Conservation (phyloP, 2,329 filamentous ascomycete species). For the Calonectria pteridis region DNA sequence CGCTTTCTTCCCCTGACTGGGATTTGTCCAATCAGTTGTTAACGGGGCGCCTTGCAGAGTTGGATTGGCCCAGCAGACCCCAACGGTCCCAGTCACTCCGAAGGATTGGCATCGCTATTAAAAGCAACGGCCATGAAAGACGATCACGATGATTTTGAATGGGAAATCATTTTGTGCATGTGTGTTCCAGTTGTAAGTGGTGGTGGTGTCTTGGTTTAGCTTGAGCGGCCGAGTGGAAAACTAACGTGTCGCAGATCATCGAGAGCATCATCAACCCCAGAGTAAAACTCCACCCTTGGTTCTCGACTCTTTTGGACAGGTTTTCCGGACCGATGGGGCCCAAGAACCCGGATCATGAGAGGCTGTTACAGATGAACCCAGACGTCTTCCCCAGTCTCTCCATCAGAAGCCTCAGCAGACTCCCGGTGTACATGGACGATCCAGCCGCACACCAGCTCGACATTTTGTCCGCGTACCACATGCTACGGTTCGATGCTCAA, state of each 20-base stretch:
- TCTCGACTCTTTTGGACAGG: slow-evolving; percentile 27
- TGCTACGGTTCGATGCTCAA: slow-evolving; percentile 29
- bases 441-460: slow-evolving; percentile 32
- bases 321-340: slow-evolving; percentile 13
- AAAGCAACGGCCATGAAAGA: slow-evolving; percentile 41
- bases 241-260: slow-evolving; percentile 41
- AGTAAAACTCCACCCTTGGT: slow-evolving; percentile 42
- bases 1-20: neutral
- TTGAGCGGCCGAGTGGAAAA: no score
- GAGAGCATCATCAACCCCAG: slow-evolving; percentile 48
- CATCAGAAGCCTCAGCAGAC: slow-evolving; percentile 27
- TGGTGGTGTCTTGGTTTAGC: slow-evolving; percentile 15
- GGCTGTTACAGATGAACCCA: neutral
- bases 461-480: slow-evolving; percentile 34
- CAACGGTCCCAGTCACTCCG: slow-evolving; percentile 45
- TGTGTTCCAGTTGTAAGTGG: slow-evolving; percentile 49
- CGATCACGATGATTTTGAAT: slow-evolving; percentile 43
- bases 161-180: slow-evolving; percentile 47
- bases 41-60: slow-evolving; percentile 33
- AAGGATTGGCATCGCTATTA: slow-evolving; percentile 49
- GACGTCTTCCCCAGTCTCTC: slow-evolving; percentile 21
- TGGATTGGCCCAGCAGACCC: slow-evolving; percentile 48
- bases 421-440: slow-evolving; percentile 36
- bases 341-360: slow-evolving; percentile 16
- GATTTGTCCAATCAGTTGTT: neutral